Conservation (phyloP, 2,329 filamentous ascomycete genomes). For the Paraphaeosphaeria minitans region DNA sequence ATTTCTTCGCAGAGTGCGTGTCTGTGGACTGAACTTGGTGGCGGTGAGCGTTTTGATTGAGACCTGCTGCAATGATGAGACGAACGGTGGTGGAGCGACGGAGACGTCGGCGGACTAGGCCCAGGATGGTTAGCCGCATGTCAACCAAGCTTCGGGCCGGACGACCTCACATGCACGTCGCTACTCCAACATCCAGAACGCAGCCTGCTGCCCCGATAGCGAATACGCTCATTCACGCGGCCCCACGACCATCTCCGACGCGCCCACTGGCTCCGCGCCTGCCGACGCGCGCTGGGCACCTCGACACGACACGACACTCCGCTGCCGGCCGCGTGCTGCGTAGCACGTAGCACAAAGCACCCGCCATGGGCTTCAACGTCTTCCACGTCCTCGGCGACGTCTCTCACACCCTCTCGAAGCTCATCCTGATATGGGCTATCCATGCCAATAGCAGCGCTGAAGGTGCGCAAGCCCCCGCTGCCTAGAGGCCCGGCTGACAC, state of each 20-base stretch:
- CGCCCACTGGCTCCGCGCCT: neutral
- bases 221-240: neutral
- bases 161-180: conserved; percentile 1
- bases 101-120: neutral
- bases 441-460: conserved; percentile 87
- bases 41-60: neutral
- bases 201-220: neutral
- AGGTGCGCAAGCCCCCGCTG: conserved; percentile 54
- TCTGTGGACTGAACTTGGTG: neutral
- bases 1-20: neutral
- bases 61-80: neutral
- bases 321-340: conserved; percentile 34
- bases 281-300: conserved; percentile 2
- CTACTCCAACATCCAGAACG: neutral
- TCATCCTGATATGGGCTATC: conserved; percentile 88
- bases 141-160: neutral
- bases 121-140: neutral
- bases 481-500: conserved; percentile 10
- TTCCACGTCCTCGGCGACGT: conserved; percentile 84
- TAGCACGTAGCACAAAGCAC: conserved; percentile 19
- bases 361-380: conserved; percentile 48
- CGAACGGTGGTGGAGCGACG: neutral
- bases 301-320: conserved; percentile 13
- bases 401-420: conserved; percentile 84
- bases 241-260: neutral